phyloP scores from a whole-genome alignment of 2,329 filamentous ascomycete species.

The Penicillium olsonii region DNA sequence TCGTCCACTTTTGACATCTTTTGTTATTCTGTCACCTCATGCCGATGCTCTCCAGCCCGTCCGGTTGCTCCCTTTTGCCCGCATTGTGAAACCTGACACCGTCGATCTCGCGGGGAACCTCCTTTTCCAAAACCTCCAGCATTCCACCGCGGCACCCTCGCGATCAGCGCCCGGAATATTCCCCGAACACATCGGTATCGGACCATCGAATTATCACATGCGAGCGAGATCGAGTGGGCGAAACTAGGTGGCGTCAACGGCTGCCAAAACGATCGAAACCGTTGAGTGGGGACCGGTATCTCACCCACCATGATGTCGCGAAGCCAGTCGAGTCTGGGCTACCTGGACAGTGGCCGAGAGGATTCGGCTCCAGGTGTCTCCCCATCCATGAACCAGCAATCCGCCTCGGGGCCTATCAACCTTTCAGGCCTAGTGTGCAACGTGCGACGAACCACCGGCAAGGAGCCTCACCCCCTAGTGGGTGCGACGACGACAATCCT shows the following conservation, averaged over 20 bases:
- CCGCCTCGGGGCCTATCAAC: constrained; percentile 54
- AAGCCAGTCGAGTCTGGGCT: constrained; percentile 43
- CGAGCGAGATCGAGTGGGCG: not conserved
- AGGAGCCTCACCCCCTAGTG: constrained; percentile 86
- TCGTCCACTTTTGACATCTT: constrained; percentile 19
- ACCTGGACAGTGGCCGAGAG: constrained; percentile 34
- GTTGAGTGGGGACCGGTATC: constrained; percentile 10
- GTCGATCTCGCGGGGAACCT: constrained; percentile 10
- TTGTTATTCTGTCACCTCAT: constrained; percentile 1
- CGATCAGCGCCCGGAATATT: constrained; percentile 5
- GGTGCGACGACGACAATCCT: constrained; percentile 94
- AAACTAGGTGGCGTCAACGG: constrained; percentile 4
- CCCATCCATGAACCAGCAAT: constrained; percentile 30
- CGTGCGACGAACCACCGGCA: constrained; percentile 79
- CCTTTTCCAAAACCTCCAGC: constrained; percentile 7
- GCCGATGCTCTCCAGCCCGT: not conserved
- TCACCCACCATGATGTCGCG: constrained; percentile 36
- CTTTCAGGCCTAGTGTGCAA: constrained; percentile 69
- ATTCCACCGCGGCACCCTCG: not conserved
- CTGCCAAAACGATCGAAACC: not conserved
- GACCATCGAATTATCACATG: constrained; percentile 1
- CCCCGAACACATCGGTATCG: not conserved
- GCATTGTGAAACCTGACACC: not conserved
- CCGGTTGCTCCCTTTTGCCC: not conserved
- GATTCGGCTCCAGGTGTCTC: constrained; percentile 33